Evolutionary conservation across 2,329 filamentous ascomycete genomes (phyloP).

Genomic region (Nothomitra cinnamomea): DNA sequence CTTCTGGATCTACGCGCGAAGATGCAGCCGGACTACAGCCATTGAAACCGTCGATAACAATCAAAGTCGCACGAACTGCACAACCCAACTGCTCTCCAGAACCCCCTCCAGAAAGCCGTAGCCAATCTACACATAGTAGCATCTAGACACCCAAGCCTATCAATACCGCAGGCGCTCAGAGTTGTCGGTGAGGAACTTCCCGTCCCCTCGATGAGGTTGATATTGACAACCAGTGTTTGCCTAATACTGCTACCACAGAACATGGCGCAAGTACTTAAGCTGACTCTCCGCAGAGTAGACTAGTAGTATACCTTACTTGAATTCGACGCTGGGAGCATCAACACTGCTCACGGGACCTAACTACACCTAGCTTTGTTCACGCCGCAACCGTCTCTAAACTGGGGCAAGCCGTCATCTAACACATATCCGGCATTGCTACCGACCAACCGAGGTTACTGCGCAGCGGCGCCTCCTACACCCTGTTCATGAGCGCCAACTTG

Average conservation of each 20-base stretch:
- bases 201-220: background rate
- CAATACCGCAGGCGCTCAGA: background rate
- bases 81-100: background rate
- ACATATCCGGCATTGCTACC: background rate
- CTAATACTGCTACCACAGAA: background rate
- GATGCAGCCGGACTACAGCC: background rate
- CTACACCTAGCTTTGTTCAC: too few relatives aligned
- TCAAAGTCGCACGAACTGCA: background rate
- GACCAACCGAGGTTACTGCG: background rate
- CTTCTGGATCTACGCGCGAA: background rate
- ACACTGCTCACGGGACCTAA: too few relatives aligned
- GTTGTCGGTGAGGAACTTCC: background rate
- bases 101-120: background rate
- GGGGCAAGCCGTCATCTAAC: background rate
- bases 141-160: background rate
- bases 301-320: too few relatives aligned
- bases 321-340: too few relatives aligned
- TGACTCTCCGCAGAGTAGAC: too few relatives aligned
- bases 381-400: background rate
- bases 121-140: background rate
- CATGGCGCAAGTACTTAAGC: too few relatives aligned
- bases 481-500: conserved; percentile 2
- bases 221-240: background rate
- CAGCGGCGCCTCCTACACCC: background rate
- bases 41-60: background rate